Conservation (phyloP, 2,329 filamentous ascomycete genomes). For the Elsinoe fawcettii region DNA sequence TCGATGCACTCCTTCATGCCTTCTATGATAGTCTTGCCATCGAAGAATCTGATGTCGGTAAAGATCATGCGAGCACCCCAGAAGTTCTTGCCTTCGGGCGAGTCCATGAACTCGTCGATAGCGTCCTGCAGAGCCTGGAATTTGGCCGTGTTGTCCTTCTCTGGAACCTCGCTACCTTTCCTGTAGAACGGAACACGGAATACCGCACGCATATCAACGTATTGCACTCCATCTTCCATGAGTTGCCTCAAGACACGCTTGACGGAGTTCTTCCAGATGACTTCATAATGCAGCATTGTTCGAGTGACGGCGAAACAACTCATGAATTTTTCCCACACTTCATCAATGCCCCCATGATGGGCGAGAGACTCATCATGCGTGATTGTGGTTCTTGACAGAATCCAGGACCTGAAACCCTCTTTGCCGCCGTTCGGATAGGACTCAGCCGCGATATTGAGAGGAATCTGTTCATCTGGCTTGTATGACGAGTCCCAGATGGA, state of each 20-base stretch:
- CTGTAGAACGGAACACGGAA: conserved; percentile 66
- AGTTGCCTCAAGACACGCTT: conserved; percentile 62
- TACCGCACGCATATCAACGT: conserved; percentile 71
- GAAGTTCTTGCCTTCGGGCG: conserved; percentile 64
- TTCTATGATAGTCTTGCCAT: conserved; percentile 61
- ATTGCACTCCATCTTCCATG: conserved; percentile 73
- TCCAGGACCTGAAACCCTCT: conserved; percentile 66
- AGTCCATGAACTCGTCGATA: conserved; percentile 63
- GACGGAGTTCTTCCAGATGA: conserved; percentile 73
- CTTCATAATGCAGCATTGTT: conserved; percentile 79
- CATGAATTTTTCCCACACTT: conserved; percentile 80
- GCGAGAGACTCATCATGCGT: conserved; percentile 63
- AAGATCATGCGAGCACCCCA: conserved; percentile 83
- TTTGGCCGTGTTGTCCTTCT: conserved; percentile 61
- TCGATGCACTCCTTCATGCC: conserved; percentile 80
- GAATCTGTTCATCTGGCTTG: conserved; percentile 48
- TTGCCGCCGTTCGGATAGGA: conserved; percentile 66
- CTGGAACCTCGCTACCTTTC: conserved; percentile 56
- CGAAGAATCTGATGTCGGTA: conserved; percentile 61
- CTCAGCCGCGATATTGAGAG: conserved; percentile 56
- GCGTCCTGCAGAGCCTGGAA: conserved; percentile 71
- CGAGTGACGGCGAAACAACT: conserved; percentile 66
- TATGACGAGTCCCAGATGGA: conserved; percentile 64
- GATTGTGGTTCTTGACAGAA: conserved; percentile 65
- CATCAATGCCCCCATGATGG: conserved; percentile 75